Evolutionary conservation across 208 protist species (phyloP).

Genomic region (Naegleria lovaniensis): DNA sequence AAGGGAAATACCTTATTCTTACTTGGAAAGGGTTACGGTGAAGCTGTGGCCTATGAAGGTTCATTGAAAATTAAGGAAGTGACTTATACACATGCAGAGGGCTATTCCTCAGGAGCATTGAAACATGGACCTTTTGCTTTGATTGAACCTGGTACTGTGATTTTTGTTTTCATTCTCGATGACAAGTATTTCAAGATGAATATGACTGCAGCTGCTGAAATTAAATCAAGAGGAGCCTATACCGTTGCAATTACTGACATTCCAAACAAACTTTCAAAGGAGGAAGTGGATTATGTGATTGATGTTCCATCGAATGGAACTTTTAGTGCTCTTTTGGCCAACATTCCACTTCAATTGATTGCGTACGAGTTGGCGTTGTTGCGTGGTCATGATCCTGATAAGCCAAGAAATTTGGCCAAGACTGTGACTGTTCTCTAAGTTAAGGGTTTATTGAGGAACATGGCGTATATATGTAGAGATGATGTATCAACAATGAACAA

Average conservation of each 20-base stretch:
- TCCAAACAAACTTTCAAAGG: constrained; percentile 33
- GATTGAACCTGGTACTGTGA: constrained; percentile 78
- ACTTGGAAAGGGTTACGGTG: constrained; percentile 65
- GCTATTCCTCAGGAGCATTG: constrained; percentile 86
- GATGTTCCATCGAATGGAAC: constrained; percentile 65
- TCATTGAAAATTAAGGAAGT: constrained; percentile 95
- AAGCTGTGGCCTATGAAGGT: constrained; percentile 81
- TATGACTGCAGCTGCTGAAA: constrained; percentile 75
- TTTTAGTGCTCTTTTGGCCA: constrained; percentile 79
- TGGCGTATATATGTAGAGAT: too few relatives aligned
- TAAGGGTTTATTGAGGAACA: too few relatives aligned
- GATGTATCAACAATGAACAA: too few relatives aligned
- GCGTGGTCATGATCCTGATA: constrained; percentile 83
- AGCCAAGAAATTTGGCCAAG: constrained; percentile 91
- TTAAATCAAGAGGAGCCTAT: constrained; percentile 62
- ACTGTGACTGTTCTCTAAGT: constrained; percentile 76
- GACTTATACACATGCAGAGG: constrained; percentile 93
- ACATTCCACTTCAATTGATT: constrained; percentile 91
- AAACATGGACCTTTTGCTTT: constrained; percentile 96
- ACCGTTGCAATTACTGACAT: constrained; percentile 66
- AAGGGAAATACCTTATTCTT: background rate
- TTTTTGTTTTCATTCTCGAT: constrained; percentile 74
- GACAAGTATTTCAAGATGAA: constrained; percentile 59
- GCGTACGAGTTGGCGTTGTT: constrained; percentile 85
- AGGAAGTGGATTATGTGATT: constrained; percentile 39